Evolutionary conservation across 2,329 filamentous ascomycete genomes (phyloP).

Genomic region (Pyrenophora teres): DNA sequence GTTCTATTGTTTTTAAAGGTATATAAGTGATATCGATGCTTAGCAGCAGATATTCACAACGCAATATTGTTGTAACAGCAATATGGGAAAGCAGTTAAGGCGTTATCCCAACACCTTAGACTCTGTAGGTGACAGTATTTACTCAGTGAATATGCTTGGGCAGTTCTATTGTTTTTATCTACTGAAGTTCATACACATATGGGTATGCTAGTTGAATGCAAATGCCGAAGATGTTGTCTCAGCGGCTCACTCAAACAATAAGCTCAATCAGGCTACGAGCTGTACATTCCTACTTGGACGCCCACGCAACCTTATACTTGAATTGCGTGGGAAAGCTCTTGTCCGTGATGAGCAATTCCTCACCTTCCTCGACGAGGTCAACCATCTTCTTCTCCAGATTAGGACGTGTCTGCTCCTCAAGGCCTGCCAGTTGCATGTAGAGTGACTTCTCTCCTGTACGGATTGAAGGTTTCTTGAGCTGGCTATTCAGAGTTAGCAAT

Average conservation of each 20-base stretch:
- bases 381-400: conserved; percentile 79
- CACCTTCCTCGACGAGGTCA: conserved; percentile 77
- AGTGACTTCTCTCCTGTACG: conserved; percentile 80
- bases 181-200: not conserved
- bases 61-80: too few species aligned
- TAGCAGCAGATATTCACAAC: too few species aligned
- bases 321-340: conserved; percentile 81
- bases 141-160: too few species aligned
- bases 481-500: conserved; percentile 48
- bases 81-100: too few species aligned
- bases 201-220: too few species aligned
- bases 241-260: not conserved
- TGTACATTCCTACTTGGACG: conserved; percentile 3
- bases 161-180: not conserved
- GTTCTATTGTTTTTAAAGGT: not conserved
- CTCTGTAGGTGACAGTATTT: too few species aligned
- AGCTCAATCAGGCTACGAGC: not conserved
- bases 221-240: too few species aligned
- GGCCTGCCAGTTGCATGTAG: conserved; percentile 84
- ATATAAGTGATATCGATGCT: too few species aligned
- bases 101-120: too few species aligned
- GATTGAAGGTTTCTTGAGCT: conserved; percentile 91
- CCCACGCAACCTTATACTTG: conserved; percentile 62
- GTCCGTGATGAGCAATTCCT: conserved; percentile 91
- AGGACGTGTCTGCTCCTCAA: conserved; percentile 81